Conservation (phyloP, 257 asterid genomes). For the Paraleonurus japonicus region DNA sequence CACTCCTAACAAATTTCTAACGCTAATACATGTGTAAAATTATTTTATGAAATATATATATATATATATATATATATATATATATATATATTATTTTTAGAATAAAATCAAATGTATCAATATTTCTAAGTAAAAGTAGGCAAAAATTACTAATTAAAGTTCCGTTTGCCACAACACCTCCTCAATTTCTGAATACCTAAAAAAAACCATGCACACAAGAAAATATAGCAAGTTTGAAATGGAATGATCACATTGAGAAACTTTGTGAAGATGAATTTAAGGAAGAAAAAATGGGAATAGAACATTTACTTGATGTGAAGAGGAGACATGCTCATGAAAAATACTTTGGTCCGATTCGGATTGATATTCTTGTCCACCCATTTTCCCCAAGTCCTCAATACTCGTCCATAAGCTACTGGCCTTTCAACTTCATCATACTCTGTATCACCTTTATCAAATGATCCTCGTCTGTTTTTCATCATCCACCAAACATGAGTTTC, state of each 20-base stretch:
- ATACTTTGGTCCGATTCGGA: constrained; percentile 33
- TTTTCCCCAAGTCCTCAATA: constrained; percentile 36
- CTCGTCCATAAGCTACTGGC: constrained; percentile 33
- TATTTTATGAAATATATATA: too few species aligned
- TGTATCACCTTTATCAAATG: constrained; percentile 34
- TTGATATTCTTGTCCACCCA: constrained; percentile 37
- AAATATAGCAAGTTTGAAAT: background rate
- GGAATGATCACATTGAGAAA: background rate
- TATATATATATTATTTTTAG: too few species aligned
- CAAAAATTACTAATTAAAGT: too few species aligned
- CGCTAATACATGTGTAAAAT: too few species aligned
- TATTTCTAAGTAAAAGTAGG: background rate
- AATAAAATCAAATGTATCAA: background rate
- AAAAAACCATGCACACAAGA: background rate
- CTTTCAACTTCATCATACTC: constrained; percentile 39
- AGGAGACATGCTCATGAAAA: constrained; percentile 46
- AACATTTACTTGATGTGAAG: constrained; percentile 57
- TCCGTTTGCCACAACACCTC: background rate
- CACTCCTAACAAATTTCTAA: too few species aligned
- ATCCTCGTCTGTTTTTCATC: constrained; percentile 31
- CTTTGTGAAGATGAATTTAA: background rate
- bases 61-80: too few species aligned
- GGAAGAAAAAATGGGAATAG: background rate
- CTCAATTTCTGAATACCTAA: background rate
- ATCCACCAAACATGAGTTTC: background rate